These are phyloP conservation scores for Aeschynomene evenia DNA, from an alignment of 306 rosid genomes.

Conservation along the genomic window DNA sequence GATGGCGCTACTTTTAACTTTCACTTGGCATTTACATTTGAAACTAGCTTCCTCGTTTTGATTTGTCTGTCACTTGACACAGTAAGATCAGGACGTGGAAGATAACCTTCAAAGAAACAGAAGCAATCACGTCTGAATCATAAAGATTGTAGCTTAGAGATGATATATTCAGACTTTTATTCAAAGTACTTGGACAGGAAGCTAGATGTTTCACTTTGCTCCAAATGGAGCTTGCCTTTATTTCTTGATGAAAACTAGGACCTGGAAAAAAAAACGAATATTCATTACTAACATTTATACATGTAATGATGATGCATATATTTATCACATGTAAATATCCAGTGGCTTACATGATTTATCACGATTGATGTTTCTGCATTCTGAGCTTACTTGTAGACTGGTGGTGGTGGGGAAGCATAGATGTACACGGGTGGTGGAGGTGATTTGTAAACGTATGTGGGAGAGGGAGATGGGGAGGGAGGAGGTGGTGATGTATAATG, in stretches of 20 bases:
- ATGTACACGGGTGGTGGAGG: slow-evolving; percentile 56
- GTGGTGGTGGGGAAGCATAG: slow-evolving; percentile 69
- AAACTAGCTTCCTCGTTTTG: slow-evolving; percentile 39
- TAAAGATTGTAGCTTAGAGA: slow-evolving; percentile 25
- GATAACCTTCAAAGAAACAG: slow-evolving; percentile 51
- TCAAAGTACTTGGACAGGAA: slow-evolving; percentile 47
- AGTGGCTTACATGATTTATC: slow-evolving; percentile 60
- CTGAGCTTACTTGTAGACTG: slow-evolving; percentile 44
- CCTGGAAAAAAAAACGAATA: slow-evolving; percentile 44
- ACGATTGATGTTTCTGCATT: background rate
- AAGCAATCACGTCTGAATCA: slow-evolving; percentile 44
- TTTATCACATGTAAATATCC: background rate
- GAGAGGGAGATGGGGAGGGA: slow-evolving; percentile 41
- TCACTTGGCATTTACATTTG: slow-evolving; percentile 42
- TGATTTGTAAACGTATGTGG: slow-evolving; percentile 44
- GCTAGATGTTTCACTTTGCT: slow-evolving; percentile 46
- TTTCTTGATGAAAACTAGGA: slow-evolving; percentile 58
- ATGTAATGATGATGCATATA: background rate
- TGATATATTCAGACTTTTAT: slow-evolving; percentile 55
- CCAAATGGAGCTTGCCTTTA: slow-evolving; percentile 61
- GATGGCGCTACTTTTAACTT: slow-evolving; percentile 37
- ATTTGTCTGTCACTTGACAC: slow-evolving; percentile 35
- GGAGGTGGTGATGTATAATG: slow-evolving; percentile 37
- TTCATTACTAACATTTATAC: slow-evolving; percentile 14
- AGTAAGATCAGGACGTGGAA: slow-evolving; percentile 48